These are phyloP conservation scores for Teunomyces barrocoloradensis DNA, from an alignment of 805 yeast genomes.

Conservation along the genomic window DNA sequence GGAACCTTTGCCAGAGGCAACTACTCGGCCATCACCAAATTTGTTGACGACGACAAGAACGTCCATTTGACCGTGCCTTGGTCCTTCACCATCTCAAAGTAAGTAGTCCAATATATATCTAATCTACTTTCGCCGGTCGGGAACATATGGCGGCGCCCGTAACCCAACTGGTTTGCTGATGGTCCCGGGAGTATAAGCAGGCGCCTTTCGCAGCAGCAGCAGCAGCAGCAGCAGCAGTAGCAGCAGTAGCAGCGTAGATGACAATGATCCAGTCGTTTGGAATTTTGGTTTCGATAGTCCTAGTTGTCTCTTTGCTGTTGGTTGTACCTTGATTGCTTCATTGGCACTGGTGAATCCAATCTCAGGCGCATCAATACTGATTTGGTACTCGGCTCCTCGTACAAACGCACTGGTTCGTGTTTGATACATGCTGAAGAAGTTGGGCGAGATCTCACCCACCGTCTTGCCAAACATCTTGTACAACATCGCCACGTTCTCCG, in stretches of 20 bases:
- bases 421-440: not conserved
- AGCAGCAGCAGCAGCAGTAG: no score
- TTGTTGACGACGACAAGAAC: slow-evolving; percentile 81
- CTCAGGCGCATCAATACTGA: not conserved
- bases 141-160: slow-evolving; percentile 36
- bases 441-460: not conserved
- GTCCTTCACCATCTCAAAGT: slow-evolving; percentile 80
- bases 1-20: slow-evolving; percentile 87
- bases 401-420: not conserved
- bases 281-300: not conserved
- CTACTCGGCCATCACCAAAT: slow-evolving; percentile 77
- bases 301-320: not conserved
- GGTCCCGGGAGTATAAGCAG: not conserved
- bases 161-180: slow-evolving; percentile 3
- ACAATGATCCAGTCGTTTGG: not conserved
- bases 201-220: not conserved
- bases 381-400: not conserved
- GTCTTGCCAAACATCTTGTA: slow-evolving; percentile 14
- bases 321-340: no score
- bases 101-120: slow-evolving; percentile 11
- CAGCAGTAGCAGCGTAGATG: not conserved
- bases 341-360: not conserved
- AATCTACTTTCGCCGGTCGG: slow-evolving; percentile 17
- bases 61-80: slow-evolving; percentile 76
- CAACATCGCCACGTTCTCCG: slow-evolving; percentile 14